These are phyloP conservation scores for Marsdenia floribunda DNA, from an alignment of 257 asterid genomes.

Conservation along the genomic window DNA sequence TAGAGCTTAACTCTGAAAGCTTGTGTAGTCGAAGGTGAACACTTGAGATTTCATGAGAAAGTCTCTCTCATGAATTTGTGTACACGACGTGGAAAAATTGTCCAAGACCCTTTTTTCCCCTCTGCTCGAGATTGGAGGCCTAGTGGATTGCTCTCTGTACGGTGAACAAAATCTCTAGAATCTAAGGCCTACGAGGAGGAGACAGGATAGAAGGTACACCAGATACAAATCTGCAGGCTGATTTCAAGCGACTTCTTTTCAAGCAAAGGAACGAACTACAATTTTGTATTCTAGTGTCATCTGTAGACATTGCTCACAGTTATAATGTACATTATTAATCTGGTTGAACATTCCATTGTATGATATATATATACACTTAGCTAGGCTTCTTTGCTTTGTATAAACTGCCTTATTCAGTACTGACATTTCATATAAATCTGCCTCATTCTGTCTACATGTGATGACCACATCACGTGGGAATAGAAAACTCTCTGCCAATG, in stretches of 20 bases:
- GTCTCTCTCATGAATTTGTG: background rate
- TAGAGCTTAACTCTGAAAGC: conserved; percentile 45
- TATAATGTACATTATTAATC: conserved; percentile 17
- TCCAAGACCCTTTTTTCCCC: background rate
- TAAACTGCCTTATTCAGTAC: background rate
- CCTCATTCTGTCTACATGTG: too few species aligned
- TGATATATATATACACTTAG: background rate
- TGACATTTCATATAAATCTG: too few species aligned
- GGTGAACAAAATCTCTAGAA: conserved; percentile 1
- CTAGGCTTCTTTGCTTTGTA: background rate
- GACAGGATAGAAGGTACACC: conserved; percentile 4
- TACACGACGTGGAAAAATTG: background rate
- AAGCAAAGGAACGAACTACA: background rate
- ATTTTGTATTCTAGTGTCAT: conserved; percentile 9
- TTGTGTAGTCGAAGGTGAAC: conserved; percentile 11
- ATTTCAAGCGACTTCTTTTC: conserved; percentile 2
- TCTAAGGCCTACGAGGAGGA: background rate
- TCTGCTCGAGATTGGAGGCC: conserved; percentile 5
- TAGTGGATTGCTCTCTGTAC: background rate
- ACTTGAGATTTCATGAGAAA: background rate
- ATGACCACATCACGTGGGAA: too few species aligned
- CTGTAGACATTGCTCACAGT: background rate
- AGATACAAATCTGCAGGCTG: background rate
- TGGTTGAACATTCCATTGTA: background rate
- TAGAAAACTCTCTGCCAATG: too few species aligned